Percentiles rank a stretch among this genome's conserved stretches.
These are phyloP conservation scores for Eucalyptus erythrocorys DNA, from an alignment of 345 rosid species.

Conservation along the genomic window DNA sequence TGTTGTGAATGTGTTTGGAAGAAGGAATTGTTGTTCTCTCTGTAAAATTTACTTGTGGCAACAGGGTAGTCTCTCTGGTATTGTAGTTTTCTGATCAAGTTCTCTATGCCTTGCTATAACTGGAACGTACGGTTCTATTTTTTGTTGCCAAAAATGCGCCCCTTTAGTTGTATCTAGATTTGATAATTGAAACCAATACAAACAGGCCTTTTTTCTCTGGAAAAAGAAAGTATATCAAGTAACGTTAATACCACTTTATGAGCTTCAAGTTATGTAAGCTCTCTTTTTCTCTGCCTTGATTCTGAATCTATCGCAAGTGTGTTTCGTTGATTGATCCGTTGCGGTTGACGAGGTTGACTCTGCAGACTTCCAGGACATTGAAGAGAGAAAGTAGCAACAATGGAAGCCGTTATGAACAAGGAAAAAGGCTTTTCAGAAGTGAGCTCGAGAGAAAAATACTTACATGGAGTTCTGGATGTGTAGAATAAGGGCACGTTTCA, in stretches of 20 bases:
- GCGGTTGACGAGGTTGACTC: background rate
- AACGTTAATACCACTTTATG: background rate
- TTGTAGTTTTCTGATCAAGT: background rate
- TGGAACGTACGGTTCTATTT: background rate
- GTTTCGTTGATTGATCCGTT: background rate
- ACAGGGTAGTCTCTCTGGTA: background rate
- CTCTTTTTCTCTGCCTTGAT: background rate
- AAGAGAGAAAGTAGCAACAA: background rate
- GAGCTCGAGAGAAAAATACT: background rate
- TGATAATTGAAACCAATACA: background rate
- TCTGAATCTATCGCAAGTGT: background rate
- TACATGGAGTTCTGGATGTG: background rate
- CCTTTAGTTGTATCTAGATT: background rate
- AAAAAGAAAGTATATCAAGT: background rate
- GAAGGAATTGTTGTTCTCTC: conserved; percentile 6
- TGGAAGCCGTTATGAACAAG: background rate
- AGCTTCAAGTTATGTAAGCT: background rate
- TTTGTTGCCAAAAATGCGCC: background rate
- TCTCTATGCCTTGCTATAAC: background rate
- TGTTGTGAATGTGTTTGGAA: conserved; percentile 18
- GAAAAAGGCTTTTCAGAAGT: background rate
- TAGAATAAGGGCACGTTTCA: background rate
- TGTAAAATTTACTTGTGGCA: conserved; percentile 25
- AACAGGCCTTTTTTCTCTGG: background rate
- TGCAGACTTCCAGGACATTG: background rate